These are phyloP conservation scores for Fusarium luffae DNA, from an alignment of 2,329 filamentous ascomycete genomes.

Conservation along the genomic window DNA sequence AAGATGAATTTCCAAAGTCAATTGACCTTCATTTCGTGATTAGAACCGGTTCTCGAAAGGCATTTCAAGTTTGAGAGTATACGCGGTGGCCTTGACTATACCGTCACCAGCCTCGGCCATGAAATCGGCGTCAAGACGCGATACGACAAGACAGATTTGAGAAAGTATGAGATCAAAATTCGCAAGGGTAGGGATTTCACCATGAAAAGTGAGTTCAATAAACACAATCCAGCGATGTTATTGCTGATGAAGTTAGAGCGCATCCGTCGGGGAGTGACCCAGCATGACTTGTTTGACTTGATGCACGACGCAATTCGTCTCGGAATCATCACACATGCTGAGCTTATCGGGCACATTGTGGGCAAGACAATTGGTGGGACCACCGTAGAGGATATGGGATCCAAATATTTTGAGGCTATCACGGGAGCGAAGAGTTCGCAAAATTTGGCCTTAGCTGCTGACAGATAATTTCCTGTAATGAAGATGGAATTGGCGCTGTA, in stretches of 20 bases:
- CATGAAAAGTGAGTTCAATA: neutral
- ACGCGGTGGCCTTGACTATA: slow-evolving; percentile 4
- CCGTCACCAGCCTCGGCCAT: neutral
- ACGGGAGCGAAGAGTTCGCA: neutral
- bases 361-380: slow-evolving; percentile 6
- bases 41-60: neutral
- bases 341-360: slow-evolving; percentile 2
- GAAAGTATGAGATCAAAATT: slow-evolving; percentile 2
- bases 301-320: slow-evolving; percentile 12
- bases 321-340: neutral
- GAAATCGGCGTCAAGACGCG: slow-evolving; percentile 4
- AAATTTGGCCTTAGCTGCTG: neutral
- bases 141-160: neutral
- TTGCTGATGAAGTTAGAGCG: neutral
- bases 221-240: too few relatives aligned
- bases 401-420: slow-evolving; percentile 13
- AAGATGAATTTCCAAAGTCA: accelerated
- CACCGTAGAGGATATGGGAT: slow-evolving; percentile 2
- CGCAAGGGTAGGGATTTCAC: slow-evolving; percentile 1
- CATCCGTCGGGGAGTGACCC: slow-evolving; percentile 2
- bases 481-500: neutral
- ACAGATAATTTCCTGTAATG: neutral
- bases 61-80: slow-evolving; percentile 11
- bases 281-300: slow-evolving; percentile 9
- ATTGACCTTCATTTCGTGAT: accelerated